Evolutionary conservation across 2,329 filamentous ascomycete species (phyloP), one percentile per base, ranked within the genome.

Genomic region (Biscogniauxia marginata): DNA sequence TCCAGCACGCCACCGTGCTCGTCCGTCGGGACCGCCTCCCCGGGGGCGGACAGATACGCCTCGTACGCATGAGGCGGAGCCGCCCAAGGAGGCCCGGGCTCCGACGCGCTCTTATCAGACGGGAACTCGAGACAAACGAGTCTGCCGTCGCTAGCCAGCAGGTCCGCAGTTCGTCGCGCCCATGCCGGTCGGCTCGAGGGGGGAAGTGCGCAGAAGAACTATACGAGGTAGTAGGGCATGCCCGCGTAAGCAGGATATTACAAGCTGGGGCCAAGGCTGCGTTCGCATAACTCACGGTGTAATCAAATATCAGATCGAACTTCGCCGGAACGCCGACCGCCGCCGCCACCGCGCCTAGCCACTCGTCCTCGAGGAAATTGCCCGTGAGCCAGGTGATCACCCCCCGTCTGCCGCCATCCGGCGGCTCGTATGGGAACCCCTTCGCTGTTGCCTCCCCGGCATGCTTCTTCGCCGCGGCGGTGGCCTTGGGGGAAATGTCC

Each of bases 111-210:
- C 70, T 93, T 95, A 59, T 84, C 81, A 1, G 87, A 85, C 8
- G 91, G 91, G 70, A 89, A 96, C 70, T 96, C 91, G 59, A 96
- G 80, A 73, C 84, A 87, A 51, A 87, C 69, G 22, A 88, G 74
- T 39, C 79, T 75, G 20, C 84, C 83, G 21, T 63, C 65, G 5
- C 76, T 75, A 19, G 72, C 63, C 24, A 87, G 74, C 43, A 87
- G 75, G 43, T 78, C 68, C 13, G 73, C 64, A 71, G 83, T 81
- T 53, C 82, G 75, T 53, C 70, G 70, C 11, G 83, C 79, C 84
- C 84, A 87, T 19, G 67, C 68, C 3, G 78, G 74, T 19, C 84
- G 78, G 52, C 78, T 71, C 1, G 74, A 70, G 1, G 78, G 79
- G n/a, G 82, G 82, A 0, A 88, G 73, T 21, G 85, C 84, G 64